Evolutionary conservation across 768 basidiomycete genomes (phyloP), one percentile per base, ranked within the genome.

Genomic region (Boletus rex-veris): DNA sequence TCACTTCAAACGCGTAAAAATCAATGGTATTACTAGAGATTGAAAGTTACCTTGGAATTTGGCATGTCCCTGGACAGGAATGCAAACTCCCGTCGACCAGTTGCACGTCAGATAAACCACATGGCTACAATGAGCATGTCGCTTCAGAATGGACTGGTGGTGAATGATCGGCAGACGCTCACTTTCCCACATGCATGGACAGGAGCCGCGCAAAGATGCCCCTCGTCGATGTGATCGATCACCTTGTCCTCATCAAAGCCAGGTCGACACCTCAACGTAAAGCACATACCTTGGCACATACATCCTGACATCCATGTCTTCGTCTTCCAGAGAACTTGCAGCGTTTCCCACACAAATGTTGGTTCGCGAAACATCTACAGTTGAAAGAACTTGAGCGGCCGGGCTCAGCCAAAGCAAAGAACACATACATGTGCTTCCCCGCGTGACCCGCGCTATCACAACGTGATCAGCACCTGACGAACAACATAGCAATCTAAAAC

Each of bases 181-280:
- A 77, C 84, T 74, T 76, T 66, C 24, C 82, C 83, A 50, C 85
- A 86, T 37, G 75, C 75, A 54, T 86, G 85, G 1, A 75, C 59
- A 19, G 69, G 64, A 4, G 82, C 80, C 0, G 81, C 75, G 58
- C 84, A 86, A 46, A 76, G 53, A 58, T 85, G 85, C 11, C 74
- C 77, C 0, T 73, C 74, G 7, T 75, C 82, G 3, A 48, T 38
- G 49, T 85, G 83, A 16, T 73, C 74, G 3, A 73, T 70, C 4
- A 77, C 68, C 82, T 86, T 21, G 11, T 18, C 4, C 1, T 7
- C 1, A 16, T 58, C 18, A 53, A 36, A 3, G 40, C 6, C 4
- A 26, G 38, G 14, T 1, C 11, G 14, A 11, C 33, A 7, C 15
- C 0, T 4, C 35, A 1, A 38, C 24, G 11, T 0, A 36, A 12